A percentile compares a stretch with the other conserved stretches of the same genome.
Conservation (phyloP, 371 early-diverging fungal genomes). For the Actinomortierella ambigua region DNA sequence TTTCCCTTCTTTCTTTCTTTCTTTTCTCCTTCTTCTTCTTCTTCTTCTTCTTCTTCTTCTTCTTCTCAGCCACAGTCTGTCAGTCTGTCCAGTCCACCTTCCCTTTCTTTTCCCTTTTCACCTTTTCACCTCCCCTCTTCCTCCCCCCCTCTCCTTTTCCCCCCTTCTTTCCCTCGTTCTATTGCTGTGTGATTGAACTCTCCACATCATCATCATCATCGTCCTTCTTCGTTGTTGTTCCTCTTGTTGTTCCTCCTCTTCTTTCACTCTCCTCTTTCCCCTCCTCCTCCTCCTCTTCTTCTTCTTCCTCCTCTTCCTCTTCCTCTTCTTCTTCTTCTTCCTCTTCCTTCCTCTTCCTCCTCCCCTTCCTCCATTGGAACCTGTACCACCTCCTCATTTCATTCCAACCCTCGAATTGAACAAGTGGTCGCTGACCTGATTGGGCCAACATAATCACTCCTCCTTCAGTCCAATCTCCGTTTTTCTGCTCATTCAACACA, state of each 20-base stretch:
- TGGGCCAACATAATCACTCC: neutral
- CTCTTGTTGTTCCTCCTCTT: neutral
- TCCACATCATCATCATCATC: constrained; percentile 1
- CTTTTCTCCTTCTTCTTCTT: constrained; percentile 3
- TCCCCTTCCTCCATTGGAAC: too few relatives aligned
- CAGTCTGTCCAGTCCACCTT: neutral
- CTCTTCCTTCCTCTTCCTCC: too few relatives aligned
- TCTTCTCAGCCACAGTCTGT: too few relatives aligned
- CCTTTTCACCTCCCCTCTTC: neutral
- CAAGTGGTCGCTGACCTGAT: too few relatives aligned
- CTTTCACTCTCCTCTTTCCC: neutral
- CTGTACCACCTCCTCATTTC: too few relatives aligned
- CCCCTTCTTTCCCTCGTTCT: too few relatives aligned
- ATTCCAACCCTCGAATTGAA: too few relatives aligned
- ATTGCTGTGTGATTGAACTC: neutral
- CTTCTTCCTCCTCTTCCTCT: neutral
- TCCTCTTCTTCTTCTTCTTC: too few relatives aligned
- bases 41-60: neutral
- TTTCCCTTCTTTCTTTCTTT: neutral
- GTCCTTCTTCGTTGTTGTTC: neutral
- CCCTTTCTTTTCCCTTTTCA: constrained; percentile 1
- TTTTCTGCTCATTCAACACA: neutral
- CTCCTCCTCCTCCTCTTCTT: constrained; percentile 1
- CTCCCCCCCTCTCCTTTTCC: neutral
- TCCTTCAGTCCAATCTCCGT: neutral